Percentiles rank a stretch among this genome's conserved stretches.
Evolutionary conservation across 352 stramenopile genomes (phyloP).

Genomic region (Halophytophthora polymorphica): DNA sequence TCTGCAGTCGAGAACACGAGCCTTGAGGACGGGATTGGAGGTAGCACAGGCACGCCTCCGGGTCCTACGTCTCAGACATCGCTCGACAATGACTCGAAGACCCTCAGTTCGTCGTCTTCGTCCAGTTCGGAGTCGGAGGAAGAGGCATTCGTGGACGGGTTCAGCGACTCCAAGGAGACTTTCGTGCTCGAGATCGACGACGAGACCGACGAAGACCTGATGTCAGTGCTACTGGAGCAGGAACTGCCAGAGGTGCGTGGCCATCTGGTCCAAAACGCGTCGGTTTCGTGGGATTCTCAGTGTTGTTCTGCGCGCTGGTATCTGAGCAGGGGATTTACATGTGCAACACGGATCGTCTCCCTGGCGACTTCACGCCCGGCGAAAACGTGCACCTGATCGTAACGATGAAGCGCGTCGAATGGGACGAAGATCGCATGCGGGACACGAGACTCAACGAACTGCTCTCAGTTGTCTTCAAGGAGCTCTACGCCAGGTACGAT

Average conservation of each 20-base stretch:
- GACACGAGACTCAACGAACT: constrained; percentile 83
- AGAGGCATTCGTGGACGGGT: constrained; percentile 71
- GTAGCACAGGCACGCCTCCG: constrained; percentile 9
- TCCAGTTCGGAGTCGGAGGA: constrained; percentile 84
- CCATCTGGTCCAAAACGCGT: background rate
- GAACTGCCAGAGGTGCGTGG: constrained; percentile 65
- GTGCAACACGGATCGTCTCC: constrained; percentile 80
- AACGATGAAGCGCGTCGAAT: constrained; percentile 85
- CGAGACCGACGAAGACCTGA: constrained; percentile 90
- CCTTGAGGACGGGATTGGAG: constrained; percentile 4
- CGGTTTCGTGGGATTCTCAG: background rate
- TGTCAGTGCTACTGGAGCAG: constrained; percentile 89
- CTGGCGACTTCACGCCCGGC: constrained; percentile 61
- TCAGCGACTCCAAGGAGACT: constrained; percentile 81
- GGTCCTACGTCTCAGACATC: constrained; percentile 13
- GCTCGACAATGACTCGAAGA: constrained; percentile 56
- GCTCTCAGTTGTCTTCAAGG: constrained; percentile 82
- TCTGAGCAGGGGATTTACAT: constrained; percentile 71
- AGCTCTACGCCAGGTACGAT: constrained; percentile 77
- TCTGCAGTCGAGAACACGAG: constrained; percentile 9
- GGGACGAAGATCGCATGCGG: constrained; percentile 85
- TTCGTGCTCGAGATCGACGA: constrained; percentile 92
- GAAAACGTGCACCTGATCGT: constrained; percentile 85
- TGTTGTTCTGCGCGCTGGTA: background rate
- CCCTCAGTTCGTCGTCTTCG: constrained; percentile 65